Evolutionary conservation across 768 basidiomycete species (phyloP).

Genomic region (Boletus vinaceobasis): DNA sequence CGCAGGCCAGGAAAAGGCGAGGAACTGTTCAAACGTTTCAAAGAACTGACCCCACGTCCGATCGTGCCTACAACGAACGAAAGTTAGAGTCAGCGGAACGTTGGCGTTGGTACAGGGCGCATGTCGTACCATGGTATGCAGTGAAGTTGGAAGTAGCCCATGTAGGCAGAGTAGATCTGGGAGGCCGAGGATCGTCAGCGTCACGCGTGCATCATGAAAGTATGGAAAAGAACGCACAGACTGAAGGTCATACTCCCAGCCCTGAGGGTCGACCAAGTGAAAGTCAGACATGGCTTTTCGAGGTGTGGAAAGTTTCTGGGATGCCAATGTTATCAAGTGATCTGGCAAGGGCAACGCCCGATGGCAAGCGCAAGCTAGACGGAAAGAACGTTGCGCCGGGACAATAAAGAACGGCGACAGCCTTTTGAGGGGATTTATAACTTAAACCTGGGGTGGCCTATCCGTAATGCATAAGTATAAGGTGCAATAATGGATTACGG

Average conservation of each 20-base stretch:
- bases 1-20: slow-evolving; percentile 80
- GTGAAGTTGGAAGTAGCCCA: slow-evolving; percentile 73
- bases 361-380: background rate
- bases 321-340: background rate
- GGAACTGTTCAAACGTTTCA: slow-evolving; percentile 73
- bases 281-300: slow-evolving; percentile 58
- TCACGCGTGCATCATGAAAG: background rate
- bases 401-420: background rate
- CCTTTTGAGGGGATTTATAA: slow-evolving; percentile 11
- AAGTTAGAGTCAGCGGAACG: background rate
- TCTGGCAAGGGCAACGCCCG: background rate
- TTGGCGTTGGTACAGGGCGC: background rate
- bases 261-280: slow-evolving; percentile 67
- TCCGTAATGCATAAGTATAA: slow-evolving; percentile 14
- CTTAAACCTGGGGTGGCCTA: slow-evolving; percentile 12
- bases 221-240: slow-evolving; percentile 48
- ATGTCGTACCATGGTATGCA: slow-evolving; percentile 57
- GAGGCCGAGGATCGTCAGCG: background rate
- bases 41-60: slow-evolving; percentile 78
- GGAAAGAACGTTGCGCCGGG: background rate
- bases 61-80: slow-evolving; percentile 55
- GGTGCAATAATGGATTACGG: slow-evolving; percentile 16
- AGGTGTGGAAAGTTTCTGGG: background rate
- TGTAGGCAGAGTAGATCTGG: slow-evolving; percentile 70
- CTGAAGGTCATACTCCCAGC: slow-evolving; percentile 79